Evolutionary conservation across 495 filamentous ascomycete genomes (phyloP).

Genomic region (Aspergillus saccharolyticus): DNA sequence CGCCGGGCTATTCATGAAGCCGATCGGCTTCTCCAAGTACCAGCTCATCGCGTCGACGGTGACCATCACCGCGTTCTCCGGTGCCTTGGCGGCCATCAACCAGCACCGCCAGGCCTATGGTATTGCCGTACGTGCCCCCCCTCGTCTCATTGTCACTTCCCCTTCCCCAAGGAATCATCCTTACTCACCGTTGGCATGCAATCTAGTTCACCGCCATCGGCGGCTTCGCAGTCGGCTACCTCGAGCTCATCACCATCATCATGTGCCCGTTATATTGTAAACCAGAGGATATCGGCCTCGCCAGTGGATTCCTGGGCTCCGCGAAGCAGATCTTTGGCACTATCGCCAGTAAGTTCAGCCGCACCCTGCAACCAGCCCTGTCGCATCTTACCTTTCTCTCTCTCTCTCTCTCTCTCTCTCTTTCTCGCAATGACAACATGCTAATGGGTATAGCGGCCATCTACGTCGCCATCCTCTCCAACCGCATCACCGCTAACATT

Average conservation of each 20-base stretch:
- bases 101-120: constrained; percentile 22
- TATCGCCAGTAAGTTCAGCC: constrained; percentile 17
- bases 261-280: constrained; percentile 24
- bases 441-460: too few species aligned
- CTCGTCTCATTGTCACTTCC: neutral
- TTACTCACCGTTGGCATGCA: neutral
- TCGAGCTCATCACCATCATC: constrained; percentile 31
- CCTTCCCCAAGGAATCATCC: neutral
- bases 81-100: constrained; percentile 24
- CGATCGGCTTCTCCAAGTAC: constrained; percentile 21
- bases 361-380: too few species aligned
- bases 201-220: constrained; percentile 27
- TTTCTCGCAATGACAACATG: too few species aligned
- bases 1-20: constrained; percentile 30
- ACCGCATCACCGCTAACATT: constrained; percentile 33
- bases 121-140: constrained; percentile 20
- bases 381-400: too few species aligned
- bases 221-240: constrained; percentile 29
- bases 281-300: constrained; percentile 44
- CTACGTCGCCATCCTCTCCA: constrained; percentile 44
- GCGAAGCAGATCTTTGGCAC: constrained; percentile 21
- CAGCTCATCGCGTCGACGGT: constrained; percentile 21
- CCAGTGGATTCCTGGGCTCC: constrained; percentile 38
- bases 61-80: constrained; percentile 22
- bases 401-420: too few species aligned